Base-by-base conservation (phyloP, 768 basidiomycete species). In the Chalciporus piperatus region DNA sequence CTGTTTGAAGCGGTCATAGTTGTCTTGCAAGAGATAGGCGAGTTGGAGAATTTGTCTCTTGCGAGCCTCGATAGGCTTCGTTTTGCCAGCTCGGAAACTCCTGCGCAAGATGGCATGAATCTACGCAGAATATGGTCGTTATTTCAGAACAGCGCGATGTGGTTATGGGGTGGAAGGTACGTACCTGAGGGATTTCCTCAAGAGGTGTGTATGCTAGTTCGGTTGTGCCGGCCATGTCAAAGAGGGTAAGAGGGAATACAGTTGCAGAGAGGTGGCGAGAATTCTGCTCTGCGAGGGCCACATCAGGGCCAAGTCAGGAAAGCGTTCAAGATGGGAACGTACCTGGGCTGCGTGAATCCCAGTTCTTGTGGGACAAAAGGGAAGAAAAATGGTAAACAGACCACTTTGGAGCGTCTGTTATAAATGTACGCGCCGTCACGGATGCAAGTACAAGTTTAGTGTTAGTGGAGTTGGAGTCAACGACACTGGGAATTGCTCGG, bases 1-100 rank as follows among this genome's bases (percentile, higher is more conserved):
- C 22, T 80, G 74, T 39, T 80, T 75, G 59, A 92, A 80, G 14
- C 72, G 78, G 30, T 78, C 70, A 17, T 70, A 59, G 63, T 94
- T 91, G 68, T 94, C 90, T 64, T 88, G 76, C 59, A 91, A 27
- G 57, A 89, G 70, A 64, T 89, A 87, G 8, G 77, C 83, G 12
- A 94, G 77, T 61, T 85, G 80, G n/a, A 84, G 75, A 22, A 94
- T 74, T 69, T 92, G 89, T 40, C 82, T 77, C 68, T 84, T 91
- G 60, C 92, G 77, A 62, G 77, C 89, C 12, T 75, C 76, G 49
- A 92, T 72, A n/a, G 80, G 68, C 60, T 73, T 83, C 38, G 82
- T 78, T 64, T 84, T 89, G 14, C 88, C 87, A 1, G 81, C 70
- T 27, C 69, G 70, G 67, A 90, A 92, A 6, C 78, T 79, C n/a